Evolutionary conservation across 73 alveolate species (phyloP).

Genomic region (Uronychia binucleata): DNA sequence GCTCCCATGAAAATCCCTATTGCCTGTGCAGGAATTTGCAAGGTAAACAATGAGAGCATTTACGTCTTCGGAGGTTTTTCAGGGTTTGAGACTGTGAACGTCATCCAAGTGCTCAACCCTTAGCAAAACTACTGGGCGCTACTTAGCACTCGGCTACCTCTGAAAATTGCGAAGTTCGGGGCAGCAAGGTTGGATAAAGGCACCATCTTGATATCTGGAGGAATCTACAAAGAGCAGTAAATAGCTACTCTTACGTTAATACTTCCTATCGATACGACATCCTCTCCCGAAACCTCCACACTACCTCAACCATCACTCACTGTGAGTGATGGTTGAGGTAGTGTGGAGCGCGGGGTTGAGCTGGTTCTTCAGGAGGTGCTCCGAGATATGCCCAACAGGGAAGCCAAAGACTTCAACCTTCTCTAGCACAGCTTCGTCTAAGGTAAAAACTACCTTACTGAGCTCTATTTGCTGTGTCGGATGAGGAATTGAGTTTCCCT

Average conservation of each 20-base stretch:
- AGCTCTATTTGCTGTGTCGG: no score
- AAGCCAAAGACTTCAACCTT: no score
- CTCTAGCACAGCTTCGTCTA: no score
- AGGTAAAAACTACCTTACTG: no score
- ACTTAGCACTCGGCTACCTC: neutral
- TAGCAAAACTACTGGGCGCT: neutral
- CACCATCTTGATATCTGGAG: neutral
- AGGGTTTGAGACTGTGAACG: neutral
- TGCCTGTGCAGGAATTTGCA: neutral
- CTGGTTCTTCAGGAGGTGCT: no score
- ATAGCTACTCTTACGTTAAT: neutral
- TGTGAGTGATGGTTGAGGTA: no score
- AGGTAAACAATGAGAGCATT: neutral
- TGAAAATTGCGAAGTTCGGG: neutral
- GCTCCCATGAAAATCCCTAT: neutral
- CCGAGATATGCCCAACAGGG: no score
- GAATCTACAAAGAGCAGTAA: neutral
- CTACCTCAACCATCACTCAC: no score
- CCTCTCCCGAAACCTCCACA: no score
- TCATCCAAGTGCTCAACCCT: neutral
- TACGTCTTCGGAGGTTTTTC: neutral
- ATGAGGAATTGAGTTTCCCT: no score
- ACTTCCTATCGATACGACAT: neutral
- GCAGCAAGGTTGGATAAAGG: neutral
- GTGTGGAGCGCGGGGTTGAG: no score